phyloP scores from a whole-genome alignment of 768 basidiomycete genomes.

The Psilocybe azurescens region DNA sequence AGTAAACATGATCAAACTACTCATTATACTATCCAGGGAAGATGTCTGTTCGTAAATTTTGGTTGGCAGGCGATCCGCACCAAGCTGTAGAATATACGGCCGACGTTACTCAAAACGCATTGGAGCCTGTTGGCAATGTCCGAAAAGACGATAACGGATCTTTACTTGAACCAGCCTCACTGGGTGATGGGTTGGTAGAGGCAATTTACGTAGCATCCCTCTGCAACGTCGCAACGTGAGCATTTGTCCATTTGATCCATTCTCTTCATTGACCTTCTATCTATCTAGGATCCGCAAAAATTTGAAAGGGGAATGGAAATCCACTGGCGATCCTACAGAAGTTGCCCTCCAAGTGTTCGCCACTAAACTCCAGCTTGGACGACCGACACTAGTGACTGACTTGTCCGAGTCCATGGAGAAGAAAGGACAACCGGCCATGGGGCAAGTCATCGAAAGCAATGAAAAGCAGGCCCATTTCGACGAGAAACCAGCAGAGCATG shows the following conservation, averaged over 20 bases:
- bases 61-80: conserved; percentile 36
- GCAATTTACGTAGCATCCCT: conserved; percentile 38
- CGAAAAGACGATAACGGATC: conserved; percentile 27
- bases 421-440: conserved; percentile 27
- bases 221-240: conserved; percentile 44
- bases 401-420: conserved; percentile 22
- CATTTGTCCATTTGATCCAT: not conserved
- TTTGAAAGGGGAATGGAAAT: conserved; percentile 47
- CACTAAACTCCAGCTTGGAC: conserved; percentile 50
- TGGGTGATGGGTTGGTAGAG: conserved; percentile 31
- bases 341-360: conserved; percentile 63
- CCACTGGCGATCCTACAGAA: conserved; percentile 61
- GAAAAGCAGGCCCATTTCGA: conserved; percentile 27
- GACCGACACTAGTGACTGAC: conserved; percentile 32
- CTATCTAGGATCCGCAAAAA: conserved; percentile 40
- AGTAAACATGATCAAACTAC: not conserved
- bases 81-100: conserved; percentile 35
- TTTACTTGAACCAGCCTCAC: conserved; percentile 21
- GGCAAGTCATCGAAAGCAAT: conserved; percentile 30
- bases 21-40: conserved; percentile 30
- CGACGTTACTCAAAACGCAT: conserved; percentile 35
- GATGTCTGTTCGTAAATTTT: conserved; percentile 46
- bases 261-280: not conserved
- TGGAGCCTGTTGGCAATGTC: conserved; percentile 37
- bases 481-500: conserved; percentile 19